Evolutionary conservation across 768 basidiomycete genomes (phyloP).

Genomic region (Termitomyces sp.): DNA sequence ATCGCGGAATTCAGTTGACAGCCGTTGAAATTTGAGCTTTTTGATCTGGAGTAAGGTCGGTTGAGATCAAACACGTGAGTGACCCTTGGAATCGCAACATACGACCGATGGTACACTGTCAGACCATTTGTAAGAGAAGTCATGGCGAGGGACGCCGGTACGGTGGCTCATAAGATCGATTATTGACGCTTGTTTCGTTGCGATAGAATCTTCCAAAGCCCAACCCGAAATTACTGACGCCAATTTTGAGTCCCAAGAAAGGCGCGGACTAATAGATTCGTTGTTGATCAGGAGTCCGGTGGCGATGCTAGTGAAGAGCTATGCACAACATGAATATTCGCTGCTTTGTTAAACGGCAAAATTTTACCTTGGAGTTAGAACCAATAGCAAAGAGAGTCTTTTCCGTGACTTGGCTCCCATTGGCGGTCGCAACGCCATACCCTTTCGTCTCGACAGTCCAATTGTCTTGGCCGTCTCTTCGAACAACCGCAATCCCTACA

Average conservation of each 20-base stretch:
- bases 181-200: slow-evolving; percentile 18
- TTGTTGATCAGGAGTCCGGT: slow-evolving; percentile 25
- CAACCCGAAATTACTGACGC: slow-evolving; percentile 21
- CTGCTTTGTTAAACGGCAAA: background rate
- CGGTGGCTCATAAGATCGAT: slow-evolving; percentile 20
- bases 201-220: slow-evolving; percentile 20
- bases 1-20: slow-evolving; percentile 26
- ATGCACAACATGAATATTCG: background rate
- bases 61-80: background rate
- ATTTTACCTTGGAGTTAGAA: slow-evolving; percentile 27
- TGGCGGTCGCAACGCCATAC: slow-evolving; percentile 22
- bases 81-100: background rate
- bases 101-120: slow-evolving; percentile 12
- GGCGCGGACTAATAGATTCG: slow-evolving; percentile 19
- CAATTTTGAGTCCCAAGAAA: slow-evolving; percentile 25
- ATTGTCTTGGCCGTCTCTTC: slow-evolving; percentile 14
- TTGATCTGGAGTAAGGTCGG: slow-evolving; percentile 7
- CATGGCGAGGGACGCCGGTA: slow-evolving; percentile 18
- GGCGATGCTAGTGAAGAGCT: slow-evolving; percentile 23
- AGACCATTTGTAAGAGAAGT: slow-evolving; percentile 8
- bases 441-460: slow-evolving; percentile 30
- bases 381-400: slow-evolving; percentile 25
- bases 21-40: slow-evolving; percentile 23
- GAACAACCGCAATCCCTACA: slow-evolving; percentile 24
- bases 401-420: slow-evolving; percentile 20